These are phyloP conservation scores for Penicillium sp. DNA, from an alignment of 2,329 filamentous ascomycete species.

Conservation along the genomic window DNA sequence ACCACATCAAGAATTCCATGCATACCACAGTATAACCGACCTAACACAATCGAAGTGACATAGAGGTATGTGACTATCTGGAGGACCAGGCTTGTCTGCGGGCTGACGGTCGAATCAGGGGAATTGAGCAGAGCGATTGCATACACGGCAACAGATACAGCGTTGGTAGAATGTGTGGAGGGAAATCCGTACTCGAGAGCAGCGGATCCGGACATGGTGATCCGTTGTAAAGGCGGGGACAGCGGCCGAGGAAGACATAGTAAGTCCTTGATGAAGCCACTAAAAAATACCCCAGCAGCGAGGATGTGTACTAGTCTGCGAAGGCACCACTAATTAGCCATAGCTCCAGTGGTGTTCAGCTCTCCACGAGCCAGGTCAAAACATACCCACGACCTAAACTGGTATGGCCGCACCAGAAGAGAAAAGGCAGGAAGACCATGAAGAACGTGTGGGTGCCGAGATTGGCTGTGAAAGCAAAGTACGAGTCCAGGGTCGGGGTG, in stretches of 20 bases:
- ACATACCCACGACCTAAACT: constrained; percentile 82
- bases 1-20: constrained; percentile 94
- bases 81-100: constrained; percentile 61
- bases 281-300: constrained; percentile 78
- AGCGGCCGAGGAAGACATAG: constrained; percentile 88
- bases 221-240: constrained; percentile 86
- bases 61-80: constrained; percentile 79
- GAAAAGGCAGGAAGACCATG: constrained; percentile 89
- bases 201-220: constrained; percentile 95
- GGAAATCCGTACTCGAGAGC: constrained; percentile 97
- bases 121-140: constrained; percentile 69
- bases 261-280: constrained; percentile 92
- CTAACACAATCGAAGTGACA: constrained; percentile 83
- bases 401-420: constrained; percentile 94
- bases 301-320: constrained; percentile 66
- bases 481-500: constrained; percentile 84
- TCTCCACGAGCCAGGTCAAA: neutral
- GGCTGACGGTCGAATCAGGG: constrained; percentile 62
- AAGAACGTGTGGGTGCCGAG: constrained; percentile 98
- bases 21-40: constrained; percentile 96
- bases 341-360: constrained; percentile 13
- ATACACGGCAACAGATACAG: constrained; percentile 89
- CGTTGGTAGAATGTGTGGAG: constrained; percentile 95
- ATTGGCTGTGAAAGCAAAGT: constrained; percentile 96
- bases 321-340: neutral